Evolutionary conservation across 1,139 yeast species (phyloP).

Genomic region (Blastobotrys elegans): DNA sequence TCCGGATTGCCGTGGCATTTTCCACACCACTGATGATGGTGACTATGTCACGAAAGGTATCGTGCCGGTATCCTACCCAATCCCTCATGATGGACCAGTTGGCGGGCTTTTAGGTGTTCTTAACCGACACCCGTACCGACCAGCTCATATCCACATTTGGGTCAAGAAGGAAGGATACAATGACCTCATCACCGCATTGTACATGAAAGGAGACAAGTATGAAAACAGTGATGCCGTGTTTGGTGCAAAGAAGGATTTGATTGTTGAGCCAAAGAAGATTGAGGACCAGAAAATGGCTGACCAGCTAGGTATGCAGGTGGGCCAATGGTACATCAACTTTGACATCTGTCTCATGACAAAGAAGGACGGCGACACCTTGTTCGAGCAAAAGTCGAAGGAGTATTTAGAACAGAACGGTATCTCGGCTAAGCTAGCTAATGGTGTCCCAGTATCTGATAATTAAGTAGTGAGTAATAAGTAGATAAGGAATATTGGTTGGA

Average conservation of each 20-base stretch:
- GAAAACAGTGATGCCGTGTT: conserved; percentile 37
- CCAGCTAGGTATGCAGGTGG: conserved; percentile 25
- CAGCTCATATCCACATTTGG: conserved; percentile 38
- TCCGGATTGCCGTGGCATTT: too few species aligned
- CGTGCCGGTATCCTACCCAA: too few species aligned
- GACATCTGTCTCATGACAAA: conserved; percentile 30
- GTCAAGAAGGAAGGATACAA: conserved; percentile 34
- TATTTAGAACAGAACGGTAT: neutral
- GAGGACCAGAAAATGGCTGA: conserved; percentile 31
- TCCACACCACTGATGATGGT: too few species aligned
- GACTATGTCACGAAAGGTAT: too few species aligned
- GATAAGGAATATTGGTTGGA: too few species aligned
- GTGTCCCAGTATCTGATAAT: neutral
- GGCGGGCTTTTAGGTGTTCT: conserved; percentile 29
- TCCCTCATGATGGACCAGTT: too few species aligned
- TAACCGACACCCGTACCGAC: conserved; percentile 39
- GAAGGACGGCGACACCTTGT: conserved; percentile 23
- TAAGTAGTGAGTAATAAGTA: too few species aligned
- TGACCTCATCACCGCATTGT: conserved; percentile 35
- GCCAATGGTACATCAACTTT: conserved; percentile 32
- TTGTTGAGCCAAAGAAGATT: conserved; percentile 29
- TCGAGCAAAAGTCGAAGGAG: neutral
- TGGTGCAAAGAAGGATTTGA: conserved; percentile 30
- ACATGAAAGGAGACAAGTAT: conserved; percentile 34
- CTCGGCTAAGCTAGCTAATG: neutral